Percentiles rank a stretch among this genome's conserved stretches.
These are phyloP conservation scores for Pyronema omphalodes DNA, from an alignment of 495 filamentous ascomycete genomes.

Conservation along the genomic window DNA sequence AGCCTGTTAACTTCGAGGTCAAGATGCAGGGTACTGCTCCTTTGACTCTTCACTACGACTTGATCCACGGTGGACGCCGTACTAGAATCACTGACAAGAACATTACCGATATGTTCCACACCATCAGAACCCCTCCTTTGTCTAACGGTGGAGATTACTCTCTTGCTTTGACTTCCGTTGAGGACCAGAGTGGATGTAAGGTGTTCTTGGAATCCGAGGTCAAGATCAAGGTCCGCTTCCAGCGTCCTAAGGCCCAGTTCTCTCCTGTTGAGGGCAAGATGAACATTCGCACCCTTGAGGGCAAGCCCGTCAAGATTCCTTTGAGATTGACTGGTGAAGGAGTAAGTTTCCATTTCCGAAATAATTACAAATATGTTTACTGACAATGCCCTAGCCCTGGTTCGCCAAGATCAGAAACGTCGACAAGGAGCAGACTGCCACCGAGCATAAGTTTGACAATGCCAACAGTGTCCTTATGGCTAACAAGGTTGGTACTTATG, in stretches of 20 bases:
- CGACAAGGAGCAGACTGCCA: constrained; percentile 26
- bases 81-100: constrained; percentile 44
- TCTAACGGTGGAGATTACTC: constrained; percentile 72
- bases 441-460: constrained; percentile 35
- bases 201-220: constrained; percentile 60
- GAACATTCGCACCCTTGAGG: constrained; percentile 54
- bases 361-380: not conserved
- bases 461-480: constrained; percentile 57
- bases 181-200: constrained; percentile 72
- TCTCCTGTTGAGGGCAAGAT: constrained; percentile 62
- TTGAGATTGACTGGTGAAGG: constrained; percentile 63
- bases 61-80: constrained; percentile 76
- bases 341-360: constrained; percentile 2
- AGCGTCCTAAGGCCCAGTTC: constrained; percentile 69
- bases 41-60: constrained; percentile 80
- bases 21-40: constrained; percentile 62
- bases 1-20: constrained; percentile 54
- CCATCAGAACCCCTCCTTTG: constrained; percentile 55
- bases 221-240: constrained; percentile 68
- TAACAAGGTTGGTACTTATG: constrained; percentile 48
- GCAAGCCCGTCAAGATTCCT: constrained; percentile 51
- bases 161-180: constrained; percentile 60
- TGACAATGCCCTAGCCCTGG: constrained; percentile 39
- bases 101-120: constrained; percentile 40
- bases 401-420: constrained; percentile 52